Conservation (phyloP, 352 stramenopile species). For the Phytophthora colocasiae region DNA sequence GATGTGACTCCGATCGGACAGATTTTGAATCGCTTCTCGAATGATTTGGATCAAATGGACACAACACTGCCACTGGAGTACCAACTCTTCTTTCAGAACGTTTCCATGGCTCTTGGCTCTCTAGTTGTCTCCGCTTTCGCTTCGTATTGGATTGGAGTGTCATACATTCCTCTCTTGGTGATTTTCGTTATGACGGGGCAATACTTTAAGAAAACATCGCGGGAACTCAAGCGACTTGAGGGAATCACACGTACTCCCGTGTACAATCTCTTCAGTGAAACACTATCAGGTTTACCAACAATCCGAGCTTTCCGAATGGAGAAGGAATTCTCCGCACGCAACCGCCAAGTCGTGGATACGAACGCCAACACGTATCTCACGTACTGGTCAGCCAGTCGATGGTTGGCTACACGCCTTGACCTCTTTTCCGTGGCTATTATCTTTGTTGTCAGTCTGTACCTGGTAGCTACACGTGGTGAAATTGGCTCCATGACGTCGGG, state of each 20-base stretch:
- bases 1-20: constrained; percentile 60
- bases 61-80: constrained; percentile 48
- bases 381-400: constrained; percentile 79
- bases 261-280: constrained; percentile 93
- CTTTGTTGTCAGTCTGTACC: constrained; percentile 84
- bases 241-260: constrained; percentile 87
- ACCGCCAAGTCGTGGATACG: constrained; percentile 50
- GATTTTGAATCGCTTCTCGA: constrained; percentile 65
- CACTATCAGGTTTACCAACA: constrained; percentile 88
- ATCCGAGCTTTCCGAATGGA: constrained; percentile 84
- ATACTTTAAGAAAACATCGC: constrained; percentile 86
- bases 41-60: constrained; percentile 61
- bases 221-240: constrained; percentile 94
- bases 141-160: constrained; percentile 47
- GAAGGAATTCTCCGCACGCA: constrained; percentile 37
- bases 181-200: constrained; percentile 65
- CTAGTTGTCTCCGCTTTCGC: constrained; percentile 52
- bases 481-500: constrained; percentile 41
- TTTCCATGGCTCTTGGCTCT: constrained; percentile 35
- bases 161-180: constrained; percentile 64
- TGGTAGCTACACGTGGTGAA: constrained; percentile 61
- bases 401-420: constrained; percentile 94
- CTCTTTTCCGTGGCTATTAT: constrained; percentile 86
- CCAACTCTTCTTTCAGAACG: constrained; percentile 35
- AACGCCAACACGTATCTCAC: constrained; percentile 59